Evolutionary conservation across 257 asterid genomes (phyloP).

Genomic region (Misopates orontium): DNA sequence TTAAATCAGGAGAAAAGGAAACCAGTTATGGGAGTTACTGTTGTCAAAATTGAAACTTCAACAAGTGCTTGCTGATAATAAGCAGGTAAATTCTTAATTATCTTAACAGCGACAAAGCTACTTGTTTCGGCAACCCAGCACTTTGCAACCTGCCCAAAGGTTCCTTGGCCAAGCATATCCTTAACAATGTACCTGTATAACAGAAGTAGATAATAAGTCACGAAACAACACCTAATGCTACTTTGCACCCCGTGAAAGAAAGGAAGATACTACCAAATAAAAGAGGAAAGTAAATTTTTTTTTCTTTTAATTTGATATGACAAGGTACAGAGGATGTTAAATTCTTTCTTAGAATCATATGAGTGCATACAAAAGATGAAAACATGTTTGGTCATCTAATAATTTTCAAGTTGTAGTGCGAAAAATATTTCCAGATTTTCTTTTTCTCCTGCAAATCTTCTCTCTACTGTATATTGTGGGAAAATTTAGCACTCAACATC

Average conservation of each 20-base stretch:
- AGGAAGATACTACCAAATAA: conserved; percentile 17
- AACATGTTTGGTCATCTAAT: conserved; percentile 12
- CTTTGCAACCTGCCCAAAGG: conserved; percentile 99
- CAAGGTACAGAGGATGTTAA: conserved; percentile 1
- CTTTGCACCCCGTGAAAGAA: conserved; percentile 25
- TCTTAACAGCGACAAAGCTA: conserved; percentile 86
- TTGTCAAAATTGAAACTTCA: conserved; percentile 91
- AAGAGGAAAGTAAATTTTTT: conserved; percentile 7
- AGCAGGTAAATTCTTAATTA: conserved; percentile 95
- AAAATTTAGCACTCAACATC: conserved; percentile 6
- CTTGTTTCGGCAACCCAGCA: conserved; percentile 89
- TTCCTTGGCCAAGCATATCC: conserved; percentile 97
- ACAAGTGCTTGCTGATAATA: conserved; percentile 98
- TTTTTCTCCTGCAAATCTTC: conserved; percentile 4
- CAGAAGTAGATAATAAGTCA: conserved; percentile 30
- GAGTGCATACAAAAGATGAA: conserved; percentile 5
- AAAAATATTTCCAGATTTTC: background rate
- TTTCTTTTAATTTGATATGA: background rate
- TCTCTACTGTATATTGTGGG: conserved; percentile 8
- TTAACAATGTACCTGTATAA: conserved; percentile 80
- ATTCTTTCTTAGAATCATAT: conserved; percentile 18
- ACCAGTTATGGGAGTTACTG: conserved; percentile 45
- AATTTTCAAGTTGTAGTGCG: background rate
- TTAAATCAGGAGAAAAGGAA: conserved; percentile 32
- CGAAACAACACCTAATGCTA: conserved; percentile 12